Conservation (phyloP, 192 early-diverging fungal genomes). For the Coemansia sp. region DNA sequence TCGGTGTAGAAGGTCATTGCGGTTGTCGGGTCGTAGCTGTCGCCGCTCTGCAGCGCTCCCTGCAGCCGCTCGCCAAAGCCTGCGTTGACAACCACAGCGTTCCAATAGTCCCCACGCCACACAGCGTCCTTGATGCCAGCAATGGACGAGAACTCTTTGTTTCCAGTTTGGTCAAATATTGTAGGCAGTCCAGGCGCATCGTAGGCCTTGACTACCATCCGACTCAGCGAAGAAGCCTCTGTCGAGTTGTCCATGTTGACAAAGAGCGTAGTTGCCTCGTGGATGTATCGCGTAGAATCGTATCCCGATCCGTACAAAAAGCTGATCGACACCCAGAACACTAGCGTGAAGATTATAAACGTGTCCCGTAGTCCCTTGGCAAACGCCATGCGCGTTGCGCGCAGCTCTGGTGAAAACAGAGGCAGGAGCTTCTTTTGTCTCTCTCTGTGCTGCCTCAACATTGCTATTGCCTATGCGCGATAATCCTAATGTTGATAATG, state of each 20-base stretch:
- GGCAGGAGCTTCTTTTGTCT: constrained; percentile 44
- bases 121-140: constrained; percentile 28
- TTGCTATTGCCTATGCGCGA: background rate
- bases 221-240: constrained; percentile 11
- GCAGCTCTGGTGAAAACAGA: constrained; percentile 51
- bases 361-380: constrained; percentile 42
- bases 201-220: constrained; percentile 26
- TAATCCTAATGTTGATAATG: background rate
- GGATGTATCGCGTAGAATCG: constrained; percentile 47
- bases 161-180: constrained; percentile 19
- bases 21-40: constrained; percentile 24
- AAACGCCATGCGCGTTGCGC: constrained; percentile 46
- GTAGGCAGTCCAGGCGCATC: constrained; percentile 12
- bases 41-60: constrained; percentile 22
- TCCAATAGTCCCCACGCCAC: constrained; percentile 48
- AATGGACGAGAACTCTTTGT: constrained; percentile 3
- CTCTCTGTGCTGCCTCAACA: constrained; percentile 32
- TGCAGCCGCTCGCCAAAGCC: constrained; percentile 44
- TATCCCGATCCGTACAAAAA: constrained; percentile 52
- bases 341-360: constrained; percentile 37
- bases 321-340: constrained; percentile 49
- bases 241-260: constrained; percentile 40
- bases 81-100: constrained; percentile 33
- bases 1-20: constrained; percentile 36
- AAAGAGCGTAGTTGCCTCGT: constrained; percentile 29